A percentile compares a stretch with the other conserved stretches of the same genome.
phyloP scores from a whole-genome alignment of 2,329 filamentous ascomycete species.

The Colletotrichum sp. region DNA sequence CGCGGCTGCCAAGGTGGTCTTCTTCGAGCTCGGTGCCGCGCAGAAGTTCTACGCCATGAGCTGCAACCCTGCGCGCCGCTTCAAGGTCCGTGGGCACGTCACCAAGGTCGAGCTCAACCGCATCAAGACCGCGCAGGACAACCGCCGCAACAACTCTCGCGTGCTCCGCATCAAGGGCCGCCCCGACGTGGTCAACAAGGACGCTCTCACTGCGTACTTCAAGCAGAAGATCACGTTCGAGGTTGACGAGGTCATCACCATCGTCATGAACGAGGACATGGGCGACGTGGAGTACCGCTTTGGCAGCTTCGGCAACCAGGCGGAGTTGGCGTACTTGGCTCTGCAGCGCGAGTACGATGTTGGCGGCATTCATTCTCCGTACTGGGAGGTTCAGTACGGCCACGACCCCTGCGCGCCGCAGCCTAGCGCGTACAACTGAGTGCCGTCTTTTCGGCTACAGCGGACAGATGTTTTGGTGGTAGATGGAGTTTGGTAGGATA shows the following conservation, averaged over 20 bases:
- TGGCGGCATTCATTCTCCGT: conserved; percentile 3
- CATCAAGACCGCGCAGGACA: conserved; percentile 41
- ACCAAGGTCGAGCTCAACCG: conserved; percentile 52
- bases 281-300: conserved; percentile 56
- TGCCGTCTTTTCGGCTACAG: not conserved
- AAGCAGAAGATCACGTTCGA: conserved; percentile 48
- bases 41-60: conserved; percentile 32
- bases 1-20: conserved; percentile 55
- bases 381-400: conserved; percentile 24
- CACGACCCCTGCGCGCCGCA: conserved; percentile 5
- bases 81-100: conserved; percentile 38
- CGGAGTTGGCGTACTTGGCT: conserved; percentile 48
- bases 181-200: conserved; percentile 45
- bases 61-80: conserved; percentile 28
- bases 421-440: not conserved
- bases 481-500: not conserved
- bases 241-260: conserved; percentile 44
- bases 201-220: conserved; percentile 45
- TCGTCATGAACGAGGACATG: conserved; percentile 29
- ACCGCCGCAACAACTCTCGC: conserved; percentile 40
- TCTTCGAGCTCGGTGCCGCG: conserved; percentile 47
- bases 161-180: conserved; percentile 57
- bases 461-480: not conserved
- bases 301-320: conserved; percentile 60
- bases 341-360: not conserved